Evolutionary conservation across 805 yeast species (phyloP).

Genomic region (Cyberlindnera misumaiensis): DNA sequence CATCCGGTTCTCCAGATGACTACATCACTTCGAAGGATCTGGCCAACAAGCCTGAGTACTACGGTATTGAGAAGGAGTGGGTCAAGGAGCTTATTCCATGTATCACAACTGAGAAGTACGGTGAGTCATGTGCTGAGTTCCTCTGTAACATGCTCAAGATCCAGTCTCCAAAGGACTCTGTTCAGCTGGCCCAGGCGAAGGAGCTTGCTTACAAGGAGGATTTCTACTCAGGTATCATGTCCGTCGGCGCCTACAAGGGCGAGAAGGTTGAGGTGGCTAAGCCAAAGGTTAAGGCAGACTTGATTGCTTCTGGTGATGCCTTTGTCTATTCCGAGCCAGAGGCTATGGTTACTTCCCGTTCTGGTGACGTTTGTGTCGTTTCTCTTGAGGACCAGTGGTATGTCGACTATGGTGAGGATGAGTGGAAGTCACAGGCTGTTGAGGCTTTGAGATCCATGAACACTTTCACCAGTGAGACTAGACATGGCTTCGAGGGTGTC

Average conservation of each 20-base stretch:
- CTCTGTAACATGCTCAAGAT: slow-evolving; percentile 84
- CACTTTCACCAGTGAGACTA: slow-evolving; percentile 74
- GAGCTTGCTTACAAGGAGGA: slow-evolving; percentile 96
- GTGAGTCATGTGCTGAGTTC: slow-evolving; percentile 79
- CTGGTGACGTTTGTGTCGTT: slow-evolving; percentile 95
- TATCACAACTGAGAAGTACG: slow-evolving; percentile 77
- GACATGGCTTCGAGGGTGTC: slow-evolving; percentile 87
- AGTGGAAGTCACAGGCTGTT: slow-evolving; percentile 77
- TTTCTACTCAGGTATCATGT: slow-evolving; percentile 81
- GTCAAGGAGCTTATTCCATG: slow-evolving; percentile 70
- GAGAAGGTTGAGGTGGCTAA: slow-evolving; percentile 89
- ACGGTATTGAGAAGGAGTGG: slow-evolving; percentile 83
- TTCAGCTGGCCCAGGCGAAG: slow-evolving; percentile 84
- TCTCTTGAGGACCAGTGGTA: slow-evolving; percentile 99
- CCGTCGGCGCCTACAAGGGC: slow-evolving; percentile 77
- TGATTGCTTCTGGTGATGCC: slow-evolving; percentile 71
- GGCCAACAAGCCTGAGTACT: slow-evolving; percentile 83
- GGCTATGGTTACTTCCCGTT: slow-evolving; percentile 80
- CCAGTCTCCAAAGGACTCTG: slow-evolving; percentile 88
- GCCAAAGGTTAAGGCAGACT: slow-evolving; percentile 74
- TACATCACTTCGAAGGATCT: slow-evolving; percentile 80
- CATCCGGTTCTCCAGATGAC: slow-evolving; percentile 98
- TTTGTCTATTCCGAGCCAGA: slow-evolving; percentile 95
- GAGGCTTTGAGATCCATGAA: slow-evolving; percentile 73
- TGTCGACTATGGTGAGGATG: slow-evolving; percentile 91